Base-by-base conservation (phyloP, 1,139 yeast species). In the Nakaseomyces kungkrabaensis region DNA sequence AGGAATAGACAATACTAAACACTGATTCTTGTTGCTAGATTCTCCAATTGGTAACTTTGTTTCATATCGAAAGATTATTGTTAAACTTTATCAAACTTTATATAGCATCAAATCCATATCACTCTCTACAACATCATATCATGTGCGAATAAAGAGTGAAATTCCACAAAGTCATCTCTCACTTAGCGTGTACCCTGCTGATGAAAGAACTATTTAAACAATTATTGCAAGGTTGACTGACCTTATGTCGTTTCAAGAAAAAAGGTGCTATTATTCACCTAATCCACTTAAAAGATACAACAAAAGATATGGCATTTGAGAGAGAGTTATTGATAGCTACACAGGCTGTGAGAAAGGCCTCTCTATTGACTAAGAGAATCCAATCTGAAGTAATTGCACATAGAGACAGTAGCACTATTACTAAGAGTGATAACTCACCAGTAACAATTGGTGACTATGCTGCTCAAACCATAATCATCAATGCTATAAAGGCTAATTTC, bases 361-460 rank as follows among this genome's bases (percentile, higher is more conserved):
- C 95, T 1, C 65, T 77, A 17, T 72, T 92, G 53, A 87, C 97
- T 37, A 79, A 81, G 61, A 73, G 79, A 48, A 85, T 92, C 50
- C 79, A 86, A 52, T 79, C 79, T 51, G 76, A 82, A 38, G 83
- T 92, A 47, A 74, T 81, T 36, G 71, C 76, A 24, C 74, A 82
- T 41, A 76, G 73, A 55, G 71, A 76, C 33, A 71, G 79, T 11
- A 69, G 77, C 33, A 82, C 90, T 1, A 81, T 88, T 56, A 84
- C 89, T 55, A 92, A 92, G 63, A 77, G 78, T 38, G 99, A 92
- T 66, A 80, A 82, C 57, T 87, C 96, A 1, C 99, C 99, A 1
- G 99, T 92, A 11, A 92, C 99, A 1, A 77, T 92, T 47, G 98
- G 97, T 25, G 99, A 92, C 65, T 92, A 85, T 66, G 96, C 96